Evolutionary conservation across 176 grass and related monocot species (phyloP).

Genomic region (Eragrostis curvula): DNA sequence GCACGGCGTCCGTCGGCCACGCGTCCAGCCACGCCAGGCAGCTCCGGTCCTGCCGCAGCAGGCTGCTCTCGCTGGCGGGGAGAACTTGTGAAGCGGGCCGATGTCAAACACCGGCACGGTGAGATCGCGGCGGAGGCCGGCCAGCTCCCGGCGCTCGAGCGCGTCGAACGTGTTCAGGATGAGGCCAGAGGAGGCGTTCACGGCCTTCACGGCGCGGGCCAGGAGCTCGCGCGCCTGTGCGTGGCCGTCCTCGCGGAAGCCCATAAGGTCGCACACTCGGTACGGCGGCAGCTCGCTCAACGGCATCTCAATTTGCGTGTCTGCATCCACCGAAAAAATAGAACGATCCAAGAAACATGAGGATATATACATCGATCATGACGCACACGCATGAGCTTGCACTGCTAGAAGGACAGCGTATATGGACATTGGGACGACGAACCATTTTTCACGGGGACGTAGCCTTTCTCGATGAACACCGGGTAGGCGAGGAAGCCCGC

Average conservation of each 20-base stretch:
- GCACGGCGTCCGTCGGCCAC: not conserved
- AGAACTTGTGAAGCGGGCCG: not conserved
- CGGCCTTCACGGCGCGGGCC: not conserved
- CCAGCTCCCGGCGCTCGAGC: not conserved
- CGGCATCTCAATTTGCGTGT: too few species aligned
- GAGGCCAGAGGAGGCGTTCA: not conserved
- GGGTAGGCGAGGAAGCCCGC: slow-evolving; percentile 28
- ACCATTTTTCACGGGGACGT: slow-evolving; percentile 43
- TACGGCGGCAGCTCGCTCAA: not conserved
- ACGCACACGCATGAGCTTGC: too few species aligned
- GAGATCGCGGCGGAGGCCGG: not conserved
- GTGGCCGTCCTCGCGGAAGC: not conserved
- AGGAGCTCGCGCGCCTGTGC: not conserved
- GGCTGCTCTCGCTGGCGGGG: not conserved
- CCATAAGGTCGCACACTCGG: not conserved
- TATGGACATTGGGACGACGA: too few species aligned
- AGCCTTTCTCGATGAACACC: slow-evolving; percentile 43
- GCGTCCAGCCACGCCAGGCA: not conserved
- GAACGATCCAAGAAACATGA: too few species aligned
- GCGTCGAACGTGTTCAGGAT: not conserved
- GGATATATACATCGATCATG: too few species aligned
- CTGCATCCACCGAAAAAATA: too few species aligned
- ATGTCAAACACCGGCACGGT: not conserved
- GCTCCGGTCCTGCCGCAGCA: not conserved
- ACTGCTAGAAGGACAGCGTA: too few species aligned